Base-by-base conservation (phyloP, 164 flowering plant genomes). In the Nelumbo lutea region DNA sequence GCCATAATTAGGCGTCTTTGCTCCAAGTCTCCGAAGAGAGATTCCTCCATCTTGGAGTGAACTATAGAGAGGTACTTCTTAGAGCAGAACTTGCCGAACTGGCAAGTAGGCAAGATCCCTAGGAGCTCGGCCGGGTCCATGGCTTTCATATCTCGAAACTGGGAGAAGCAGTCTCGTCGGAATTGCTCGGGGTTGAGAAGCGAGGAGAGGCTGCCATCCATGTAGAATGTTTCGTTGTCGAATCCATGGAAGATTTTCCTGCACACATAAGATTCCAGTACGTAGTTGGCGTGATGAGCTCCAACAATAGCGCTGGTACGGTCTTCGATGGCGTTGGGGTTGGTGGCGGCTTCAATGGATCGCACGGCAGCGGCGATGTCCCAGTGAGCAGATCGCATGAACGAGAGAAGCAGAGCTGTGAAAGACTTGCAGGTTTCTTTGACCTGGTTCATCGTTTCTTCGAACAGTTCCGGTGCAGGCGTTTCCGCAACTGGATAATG, bases 71-170 rank as follows among this genome's bases (percentile, higher is more conserved):
- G 83, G 75, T 80, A 93, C 79, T 87, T 91, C 68, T 81, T 88
- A 66, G 73, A 72, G 80, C 97, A 91, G 78, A 93, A 93, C 61
- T 83, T 87, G 4, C 97, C 97, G 50, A 90, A 89, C 7, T 78
- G 81, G 64, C 93, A 90, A 14, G 82, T 78, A 62, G 98, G 97
- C 27, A 88, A 61, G 60, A 91, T 82, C 4, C 97, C 93, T 1
- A 95, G 91, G 11, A 90, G 91, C 80, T 90, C 97, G 2, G 76
- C 65, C 1, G 98, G 97, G 27, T 27, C 27, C 27, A 27, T 27
- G 27, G 27, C 27, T 27, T 27, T 27, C 27, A 27, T 27, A 27
- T 27, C 27, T 27, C 27, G 27, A 27, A 27, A 27, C 27, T 27
- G 27, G 27, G 27, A 27, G 27, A 27, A 27, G 27, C 27, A 27